Conservation (phyloP, 2,329 filamentous ascomycete species). For the Fusarium musae region DNA sequence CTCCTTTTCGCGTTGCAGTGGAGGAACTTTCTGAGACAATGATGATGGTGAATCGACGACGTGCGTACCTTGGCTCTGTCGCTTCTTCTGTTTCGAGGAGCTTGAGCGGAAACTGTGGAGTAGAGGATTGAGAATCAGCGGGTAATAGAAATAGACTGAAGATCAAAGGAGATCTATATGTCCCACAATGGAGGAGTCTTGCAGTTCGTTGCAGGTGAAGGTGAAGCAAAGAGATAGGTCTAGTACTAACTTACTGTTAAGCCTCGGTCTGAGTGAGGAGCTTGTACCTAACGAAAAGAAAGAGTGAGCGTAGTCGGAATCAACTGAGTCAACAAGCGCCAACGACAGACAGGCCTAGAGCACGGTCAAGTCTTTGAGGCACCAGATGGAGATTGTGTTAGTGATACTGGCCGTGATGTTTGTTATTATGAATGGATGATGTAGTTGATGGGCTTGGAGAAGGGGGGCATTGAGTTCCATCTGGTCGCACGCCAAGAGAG, state of each 20-base stretch:
- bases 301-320: slow-evolving; percentile 4
- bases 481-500: slow-evolving; percentile 29
- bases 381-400: neutral
- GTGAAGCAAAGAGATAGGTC: neutral
- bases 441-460: slow-evolving; percentile 26
- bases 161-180: slow-evolving; percentile 8
- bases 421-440: slow-evolving; percentile 30
- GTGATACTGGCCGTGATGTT: slow-evolving; percentile 23
- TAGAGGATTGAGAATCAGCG: slow-evolving; percentile 21
- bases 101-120: slow-evolving; percentile 20
- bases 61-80: slow-evolving; percentile 15
- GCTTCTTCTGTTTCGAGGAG: slow-evolving; percentile 7
- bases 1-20: slow-evolving; percentile 11
- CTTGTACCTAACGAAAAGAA: slow-evolving; percentile 4
- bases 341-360: neutral
- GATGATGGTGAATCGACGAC: slow-evolving; percentile 34
- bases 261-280: neutral
- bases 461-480: slow-evolving; percentile 18
- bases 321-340: neutral
- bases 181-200: slow-evolving; percentile 6
- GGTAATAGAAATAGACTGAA: slow-evolving; percentile 32
- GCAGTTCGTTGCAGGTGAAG: neutral
- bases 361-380: neutral
- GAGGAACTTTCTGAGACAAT: slow-evolving; percentile 36
- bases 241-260: neutral